Evolutionary conservation across 1,284 basidiomycete species (phyloP).

Genomic region (Marasmius fiardii): DNA sequence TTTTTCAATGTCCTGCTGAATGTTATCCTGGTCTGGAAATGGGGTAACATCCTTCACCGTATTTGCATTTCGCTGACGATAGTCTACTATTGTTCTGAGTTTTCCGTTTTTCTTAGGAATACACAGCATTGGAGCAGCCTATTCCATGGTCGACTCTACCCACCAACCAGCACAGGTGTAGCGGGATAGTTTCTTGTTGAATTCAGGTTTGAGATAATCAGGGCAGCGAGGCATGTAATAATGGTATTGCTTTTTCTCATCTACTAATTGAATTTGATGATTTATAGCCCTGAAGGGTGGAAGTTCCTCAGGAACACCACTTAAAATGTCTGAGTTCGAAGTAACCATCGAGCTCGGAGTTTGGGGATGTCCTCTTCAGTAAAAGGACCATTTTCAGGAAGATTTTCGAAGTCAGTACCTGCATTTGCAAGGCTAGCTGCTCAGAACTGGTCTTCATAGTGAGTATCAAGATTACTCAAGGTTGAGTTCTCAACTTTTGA

Average conservation of each 20-base stretch:
- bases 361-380: slow-evolving; percentile 14
- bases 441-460: background rate
- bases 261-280: slow-evolving; percentile 27
- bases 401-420: background rate
- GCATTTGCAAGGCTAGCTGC: too few species aligned
- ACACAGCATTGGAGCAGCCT: slow-evolving; percentile 25
- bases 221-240: slow-evolving; percentile 24
- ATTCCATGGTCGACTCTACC: background rate
- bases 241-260: slow-evolving; percentile 20
- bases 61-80: slow-evolving; percentile 20
- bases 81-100: slow-evolving; percentile 5
- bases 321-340: slow-evolving; percentile 19
- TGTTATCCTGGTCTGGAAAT: slow-evolving; percentile 23
- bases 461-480: background rate
- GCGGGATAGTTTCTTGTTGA: slow-evolving; percentile 18
- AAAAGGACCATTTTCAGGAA: slow-evolving; percentile 3
- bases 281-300: slow-evolving; percentile 23
- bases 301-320: too few species aligned
- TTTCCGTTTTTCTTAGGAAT: slow-evolving; percentile 23
- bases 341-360: slow-evolving; percentile 18
- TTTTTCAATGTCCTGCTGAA: background rate
- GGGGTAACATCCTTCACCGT: slow-evolving; percentile 27
- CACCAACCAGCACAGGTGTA: slow-evolving; percentile 21
- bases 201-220: background rate
- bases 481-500: background rate